Evolutionary conservation across 306 rosid genomes (phyloP).

Genomic region (Dalbergia oliveri): DNA sequence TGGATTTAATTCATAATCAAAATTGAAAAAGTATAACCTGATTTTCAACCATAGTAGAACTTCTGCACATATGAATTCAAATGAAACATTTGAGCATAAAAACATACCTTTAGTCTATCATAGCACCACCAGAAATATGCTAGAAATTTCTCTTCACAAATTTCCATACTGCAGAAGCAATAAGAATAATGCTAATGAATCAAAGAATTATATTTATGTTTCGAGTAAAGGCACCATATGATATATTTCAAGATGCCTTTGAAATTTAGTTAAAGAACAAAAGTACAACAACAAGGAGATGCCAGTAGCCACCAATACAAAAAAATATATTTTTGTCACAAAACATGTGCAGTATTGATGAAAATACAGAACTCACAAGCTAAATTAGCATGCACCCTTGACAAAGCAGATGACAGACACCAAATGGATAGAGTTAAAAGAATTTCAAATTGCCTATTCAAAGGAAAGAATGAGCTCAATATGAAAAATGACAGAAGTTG

Average conservation of each 20-base stretch:
- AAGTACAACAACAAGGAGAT: conserved; percentile 3
- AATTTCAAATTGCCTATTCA: conserved; percentile 24
- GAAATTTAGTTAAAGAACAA: conserved; percentile 20
- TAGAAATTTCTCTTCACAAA: conserved; percentile 76
- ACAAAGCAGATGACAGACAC: conserved; percentile 27
- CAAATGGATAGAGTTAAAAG: conserved; percentile 2
- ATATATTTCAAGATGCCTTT: conserved; percentile 16
- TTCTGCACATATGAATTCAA: conserved; percentile 14
- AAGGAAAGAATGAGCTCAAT: conserved; percentile 16
- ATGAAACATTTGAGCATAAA: conserved; percentile 21
- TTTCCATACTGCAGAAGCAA: conserved; percentile 67
- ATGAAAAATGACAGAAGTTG: conserved; percentile 17
- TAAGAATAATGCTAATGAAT: conserved; percentile 34
- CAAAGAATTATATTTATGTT: conserved; percentile 35
- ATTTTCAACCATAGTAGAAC: not conserved
- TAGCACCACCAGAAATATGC: conserved; percentile 97
- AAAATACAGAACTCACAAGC: conserved; percentile 24
- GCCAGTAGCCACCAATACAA: not conserved
- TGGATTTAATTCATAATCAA: conserved; percentile 17
- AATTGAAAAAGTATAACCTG: not conserved
- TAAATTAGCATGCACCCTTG: conserved; percentile 1
- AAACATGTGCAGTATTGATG: conserved; percentile 20
- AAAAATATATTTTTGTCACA: conserved; percentile 17
- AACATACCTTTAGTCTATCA: conserved; percentile 71
- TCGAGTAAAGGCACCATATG: conserved; percentile 22